phyloP scores from a whole-genome alignment of 371 early-diverging fungal species.

The Lichtheimia corymbifera region DNA sequence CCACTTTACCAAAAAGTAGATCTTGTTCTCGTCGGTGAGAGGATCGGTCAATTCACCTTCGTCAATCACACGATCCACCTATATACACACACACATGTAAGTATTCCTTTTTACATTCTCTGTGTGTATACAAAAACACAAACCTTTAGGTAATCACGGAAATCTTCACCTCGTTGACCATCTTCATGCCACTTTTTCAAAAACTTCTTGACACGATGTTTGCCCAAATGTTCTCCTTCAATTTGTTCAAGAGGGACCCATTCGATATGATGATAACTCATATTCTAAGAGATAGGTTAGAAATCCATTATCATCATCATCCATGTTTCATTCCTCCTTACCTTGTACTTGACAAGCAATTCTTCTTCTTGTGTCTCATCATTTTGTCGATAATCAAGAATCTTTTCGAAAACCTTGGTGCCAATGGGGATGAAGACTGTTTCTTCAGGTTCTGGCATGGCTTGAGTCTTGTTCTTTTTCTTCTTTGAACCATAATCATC shows the following conservation, averaged over 20 bases:
- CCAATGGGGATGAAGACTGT: conserved; percentile 74
- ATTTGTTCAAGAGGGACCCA: conserved; percentile 76
- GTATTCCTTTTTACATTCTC: too few relatives aligned
- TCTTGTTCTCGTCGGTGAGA: conserved; percentile 51
- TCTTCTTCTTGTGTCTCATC: conserved; percentile 42
- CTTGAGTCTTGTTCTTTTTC: conserved; percentile 15
- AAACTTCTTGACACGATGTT: conserved; percentile 80
- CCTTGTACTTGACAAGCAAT: conserved; percentile 76
- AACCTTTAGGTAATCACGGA: conserved; percentile 54
- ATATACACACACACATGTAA: neutral
- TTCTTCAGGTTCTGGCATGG: conserved; percentile 19
- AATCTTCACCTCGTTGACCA: conserved; percentile 55
- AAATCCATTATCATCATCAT: neutral
- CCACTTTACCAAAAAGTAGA: conserved; percentile 93
- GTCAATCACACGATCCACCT: conserved; percentile 85
- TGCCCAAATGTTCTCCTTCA: conserved; percentile 70
- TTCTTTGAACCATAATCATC: conserved; percentile 13
- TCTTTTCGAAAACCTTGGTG: conserved; percentile 69
- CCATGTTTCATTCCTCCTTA: conserved; percentile 13
- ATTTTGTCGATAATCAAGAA: conserved; percentile 61
- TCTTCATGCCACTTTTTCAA: conserved; percentile 64
- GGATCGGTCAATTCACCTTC: conserved; percentile 74
- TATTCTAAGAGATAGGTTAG: conserved; percentile 31
- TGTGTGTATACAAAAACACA: conserved; percentile 19
- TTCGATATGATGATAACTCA: conserved; percentile 83